phyloP scores from a whole-genome alignment of 2,329 filamentous ascomycete genomes.

The Xylariaceae sp. region DNA sequence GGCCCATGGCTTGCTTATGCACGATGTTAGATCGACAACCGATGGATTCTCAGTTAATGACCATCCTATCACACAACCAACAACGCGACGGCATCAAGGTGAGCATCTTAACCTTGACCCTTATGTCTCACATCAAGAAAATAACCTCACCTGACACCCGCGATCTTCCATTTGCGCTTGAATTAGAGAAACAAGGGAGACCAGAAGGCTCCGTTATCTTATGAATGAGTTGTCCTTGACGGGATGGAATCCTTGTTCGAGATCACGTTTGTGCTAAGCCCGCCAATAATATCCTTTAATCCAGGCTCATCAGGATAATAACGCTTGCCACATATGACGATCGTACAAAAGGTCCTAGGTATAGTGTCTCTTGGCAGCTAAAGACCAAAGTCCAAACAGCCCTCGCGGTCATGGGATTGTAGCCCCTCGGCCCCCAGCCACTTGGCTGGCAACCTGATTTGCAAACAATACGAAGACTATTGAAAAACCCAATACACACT shows the following conservation, averaged over 20 bases:
- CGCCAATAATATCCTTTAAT: constrained; percentile 12
- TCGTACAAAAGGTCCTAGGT: constrained; percentile 13
- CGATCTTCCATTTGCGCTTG: no score
- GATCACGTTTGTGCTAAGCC: constrained; percentile 19
- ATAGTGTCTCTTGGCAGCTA: not conserved
- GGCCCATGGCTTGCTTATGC: constrained; percentile 29
- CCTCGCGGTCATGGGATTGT: constrained; percentile 9
- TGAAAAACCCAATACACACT: no score
- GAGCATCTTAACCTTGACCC: no score
- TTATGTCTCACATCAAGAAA: constrained; percentile 16
- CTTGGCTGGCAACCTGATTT: no score
- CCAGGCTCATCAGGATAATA: constrained; percentile 6
- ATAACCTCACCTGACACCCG: no score
- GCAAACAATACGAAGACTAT: no score
- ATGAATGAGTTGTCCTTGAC: no score
- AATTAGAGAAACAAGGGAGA: no score
- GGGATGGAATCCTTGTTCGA: constrained; percentile 19
- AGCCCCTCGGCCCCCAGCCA: no score
- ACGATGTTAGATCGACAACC: constrained; percentile 30
- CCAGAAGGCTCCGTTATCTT: no score
- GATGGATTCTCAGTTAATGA: constrained; percentile 26
- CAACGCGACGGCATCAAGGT: no score
- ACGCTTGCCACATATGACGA: constrained; percentile 20
- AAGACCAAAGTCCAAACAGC: constrained; percentile 19
- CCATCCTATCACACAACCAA: constrained; percentile 21